Conservation (phyloP, 306 rosid genomes). For the Coriaria nepalensis region DNA sequence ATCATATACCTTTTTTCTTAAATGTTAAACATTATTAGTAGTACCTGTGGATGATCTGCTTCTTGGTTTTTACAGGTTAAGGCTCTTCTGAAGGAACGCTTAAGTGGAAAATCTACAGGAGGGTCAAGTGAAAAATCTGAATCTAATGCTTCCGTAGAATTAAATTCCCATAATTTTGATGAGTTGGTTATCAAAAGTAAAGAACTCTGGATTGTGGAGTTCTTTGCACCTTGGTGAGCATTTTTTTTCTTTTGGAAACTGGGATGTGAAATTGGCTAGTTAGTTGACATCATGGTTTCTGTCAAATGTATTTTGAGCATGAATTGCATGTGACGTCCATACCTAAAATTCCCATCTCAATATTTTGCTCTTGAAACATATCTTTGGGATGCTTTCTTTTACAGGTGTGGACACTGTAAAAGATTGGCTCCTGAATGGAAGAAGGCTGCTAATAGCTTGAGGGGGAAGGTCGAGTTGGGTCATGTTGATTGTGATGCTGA, state of each 20-base stretch:
- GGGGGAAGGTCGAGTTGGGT: conserved; percentile 89
- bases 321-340: background rate
- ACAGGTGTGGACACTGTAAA: conserved; percentile 99
- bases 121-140: conserved; percentile 70
- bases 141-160: conserved; percentile 61
- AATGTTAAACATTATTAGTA: too few relatives aligned
- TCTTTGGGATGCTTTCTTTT: conserved; percentile 15
- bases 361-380: background rate
- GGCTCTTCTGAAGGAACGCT: conserved; percentile 70
- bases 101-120: conserved; percentile 68
- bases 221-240: conserved; percentile 93
- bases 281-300: background rate
- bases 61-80: conserved; percentile 43
- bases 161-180: conserved; percentile 71
- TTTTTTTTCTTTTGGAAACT: background rate
- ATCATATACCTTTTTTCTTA: too few relatives aligned
- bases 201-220: conserved; percentile 96
- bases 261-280: background rate
- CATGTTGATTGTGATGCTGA: conserved; percentile 97
- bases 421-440: conserved; percentile 95
- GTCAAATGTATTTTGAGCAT: background rate
- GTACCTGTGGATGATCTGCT: too few relatives aligned
- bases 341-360: background rate
- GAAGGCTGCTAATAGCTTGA: conserved; percentile 62
- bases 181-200: conserved; percentile 79